Evolutionary conservation across 495 filamentous ascomycete species (phyloP).

Genomic region (Xylaria flabelliformis): DNA sequence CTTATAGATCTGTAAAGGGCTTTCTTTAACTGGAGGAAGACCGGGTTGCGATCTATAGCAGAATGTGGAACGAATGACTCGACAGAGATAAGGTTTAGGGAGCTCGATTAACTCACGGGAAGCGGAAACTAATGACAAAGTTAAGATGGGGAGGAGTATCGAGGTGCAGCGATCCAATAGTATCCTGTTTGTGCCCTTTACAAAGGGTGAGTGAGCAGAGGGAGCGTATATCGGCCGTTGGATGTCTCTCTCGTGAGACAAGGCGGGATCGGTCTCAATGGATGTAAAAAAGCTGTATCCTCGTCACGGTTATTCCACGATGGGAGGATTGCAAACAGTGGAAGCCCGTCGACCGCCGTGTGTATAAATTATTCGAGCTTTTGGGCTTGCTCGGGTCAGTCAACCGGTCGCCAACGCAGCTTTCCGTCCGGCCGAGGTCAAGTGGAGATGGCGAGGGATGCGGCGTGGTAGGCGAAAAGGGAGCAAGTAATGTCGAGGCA

Average conservation of each 20-base stretch:
- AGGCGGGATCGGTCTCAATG: slow-evolving; percentile 20
- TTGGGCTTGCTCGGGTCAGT: not conserved
- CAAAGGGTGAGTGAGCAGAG: not conserved
- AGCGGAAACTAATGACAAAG: slow-evolving; percentile 5
- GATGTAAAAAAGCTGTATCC: not conserved
- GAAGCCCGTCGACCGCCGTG: not conserved
- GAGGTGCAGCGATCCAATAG: not conserved
- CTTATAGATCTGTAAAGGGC: not conserved
- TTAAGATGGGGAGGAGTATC: not conserved
- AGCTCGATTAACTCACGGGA: slow-evolving; percentile 19
- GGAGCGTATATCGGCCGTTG: slow-evolving; percentile 11
- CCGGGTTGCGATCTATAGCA: slow-evolving; percentile 13
- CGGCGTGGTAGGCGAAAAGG: not conserved
- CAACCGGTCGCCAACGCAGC: not conserved
- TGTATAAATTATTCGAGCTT: not conserved
- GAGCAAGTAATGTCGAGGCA: slow-evolving; percentile 7
- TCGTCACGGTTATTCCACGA: not conserved
- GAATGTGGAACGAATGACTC: not conserved
- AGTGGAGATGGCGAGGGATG: not conserved
- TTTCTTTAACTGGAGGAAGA: not conserved
- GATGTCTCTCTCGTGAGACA: slow-evolving; percentile 23
- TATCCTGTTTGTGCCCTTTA: not conserved
- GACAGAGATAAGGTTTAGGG: not conserved
- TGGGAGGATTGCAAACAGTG: slow-evolving; percentile 1
- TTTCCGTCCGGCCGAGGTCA: not conserved